Evolutionary conservation across 2,329 filamentous ascomycete species (phyloP).

Genomic region (Hymenoscyphus infarciens): DNA sequence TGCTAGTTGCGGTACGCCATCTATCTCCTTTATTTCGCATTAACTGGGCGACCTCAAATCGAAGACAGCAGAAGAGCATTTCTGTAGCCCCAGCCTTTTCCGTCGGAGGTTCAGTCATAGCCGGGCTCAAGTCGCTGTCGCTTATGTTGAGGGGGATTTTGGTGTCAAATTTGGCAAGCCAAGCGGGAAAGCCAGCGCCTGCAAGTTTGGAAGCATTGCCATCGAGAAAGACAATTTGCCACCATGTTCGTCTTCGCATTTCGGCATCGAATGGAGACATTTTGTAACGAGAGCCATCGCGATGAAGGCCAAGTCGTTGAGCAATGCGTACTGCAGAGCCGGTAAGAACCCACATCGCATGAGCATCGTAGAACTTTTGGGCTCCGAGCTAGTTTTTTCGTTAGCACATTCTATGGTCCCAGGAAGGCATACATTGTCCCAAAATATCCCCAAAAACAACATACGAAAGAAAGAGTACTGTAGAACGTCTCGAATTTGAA

Average conservation of each 20-base stretch:
- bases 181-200: constrained; percentile 43
- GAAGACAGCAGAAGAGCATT: constrained; percentile 42
- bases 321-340: constrained; percentile 46
- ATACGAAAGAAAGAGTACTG: neutral
- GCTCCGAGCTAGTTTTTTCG: constrained; percentile 30
- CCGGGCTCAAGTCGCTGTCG: constrained; percentile 49
- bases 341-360: constrained; percentile 48
- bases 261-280: constrained; percentile 52
- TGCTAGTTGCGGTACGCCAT: constrained; percentile 6
- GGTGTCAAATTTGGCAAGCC: constrained; percentile 44
- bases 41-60: constrained; percentile 36
- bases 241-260: constrained; percentile 59
- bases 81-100: constrained; percentile 45
- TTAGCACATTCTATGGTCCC: neutral
- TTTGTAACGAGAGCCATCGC: constrained; percentile 39
- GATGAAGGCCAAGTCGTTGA: constrained; percentile 48
- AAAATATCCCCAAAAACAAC: no score
- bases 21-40: constrained; percentile 19
- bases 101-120: constrained; percentile 39
- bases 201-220: constrained; percentile 53
- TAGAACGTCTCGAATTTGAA: neutral
- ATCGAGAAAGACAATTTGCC: constrained; percentile 60
- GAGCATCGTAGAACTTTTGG: constrained; percentile 39
- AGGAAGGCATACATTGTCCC: neutral
- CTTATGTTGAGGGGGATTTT: constrained; percentile 51